phyloP scores from a whole-genome alignment of 1,139 yeast genomes.

The Scheffersomyces parashehatae region DNA sequence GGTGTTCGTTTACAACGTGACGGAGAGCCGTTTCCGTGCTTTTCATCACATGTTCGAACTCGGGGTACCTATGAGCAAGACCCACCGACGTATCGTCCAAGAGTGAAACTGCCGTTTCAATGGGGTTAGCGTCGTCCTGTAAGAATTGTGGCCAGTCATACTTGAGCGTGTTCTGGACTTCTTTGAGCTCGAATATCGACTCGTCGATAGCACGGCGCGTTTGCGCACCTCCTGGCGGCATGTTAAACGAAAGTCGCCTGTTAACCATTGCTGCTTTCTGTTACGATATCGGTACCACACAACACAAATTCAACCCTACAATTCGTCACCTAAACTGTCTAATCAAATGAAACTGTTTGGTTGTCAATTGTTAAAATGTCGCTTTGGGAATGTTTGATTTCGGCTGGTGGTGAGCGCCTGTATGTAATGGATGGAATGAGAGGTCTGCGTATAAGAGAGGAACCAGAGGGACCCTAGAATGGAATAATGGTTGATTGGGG shows the following conservation, averaged over 20 bases:
- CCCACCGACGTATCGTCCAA: slow-evolving; percentile 90
- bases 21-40: slow-evolving; percentile 61
- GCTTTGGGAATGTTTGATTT: no score
- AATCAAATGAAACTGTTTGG: no score
- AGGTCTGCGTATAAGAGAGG: no score
- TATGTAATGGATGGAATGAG: no score
- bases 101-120: slow-evolving; percentile 78
- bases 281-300: no score
- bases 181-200: slow-evolving; percentile 39
- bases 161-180: slow-evolving; percentile 35
- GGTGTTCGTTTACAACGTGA: slow-evolving; percentile 76
- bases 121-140: slow-evolving; percentile 59
- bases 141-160: slow-evolving; percentile 49
- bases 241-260: not conserved
- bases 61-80: slow-evolving; percentile 66
- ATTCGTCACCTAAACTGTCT: no score
- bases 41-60: slow-evolving; percentile 54
- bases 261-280: not conserved
- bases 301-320: no score
- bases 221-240: slow-evolving; percentile 1
- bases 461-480: no score
- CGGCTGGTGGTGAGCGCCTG: no score
- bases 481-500: no score
- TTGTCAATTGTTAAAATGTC: no score
- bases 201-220: slow-evolving; percentile 17